Base-by-base conservation (phyloP, 1,284 basidiomycete species). In the Pascua guehoae region DNA sequence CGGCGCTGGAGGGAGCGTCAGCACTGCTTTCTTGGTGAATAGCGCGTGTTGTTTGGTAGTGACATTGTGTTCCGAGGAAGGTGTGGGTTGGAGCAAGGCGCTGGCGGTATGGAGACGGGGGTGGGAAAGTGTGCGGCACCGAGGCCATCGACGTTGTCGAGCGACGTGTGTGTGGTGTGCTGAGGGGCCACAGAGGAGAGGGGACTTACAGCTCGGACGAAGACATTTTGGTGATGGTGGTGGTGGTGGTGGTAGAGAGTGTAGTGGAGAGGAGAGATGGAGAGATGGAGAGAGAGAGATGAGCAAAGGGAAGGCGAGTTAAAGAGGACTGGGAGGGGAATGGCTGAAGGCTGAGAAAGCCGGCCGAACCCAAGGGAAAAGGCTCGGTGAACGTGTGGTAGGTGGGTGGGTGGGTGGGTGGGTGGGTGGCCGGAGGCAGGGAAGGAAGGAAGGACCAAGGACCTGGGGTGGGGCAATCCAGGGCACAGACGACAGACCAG, bases 151-250 rank as follows among this genome's bases (percentile, higher is more conserved):
- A 16, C 41, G 41, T 15, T 43, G 41, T 15, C 11, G 15, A 9
- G 41, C 15, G 15, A n/a, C 2, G 41, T 43, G 41, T 16, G 16
- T 12, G 41, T 43, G 12, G 17, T n/a, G 41, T 47, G 36, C 18
- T 9, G 36, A 36, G 5, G 32, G 7, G 14, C 7, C 15, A n/a
- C 11, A 10, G 32, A 17, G 38, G 17, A 18, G 39, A 15, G 39
- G 16, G 16, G 4, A 65, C 67, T 65, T 51, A 69, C 67, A 67
- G 66, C 32, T 69, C 56, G 45, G 63, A 61, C 47, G 49, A 32
- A 32, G 69, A 68, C 69, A 71, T 71, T 53, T 66, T 57, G 17
- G 38, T 40, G 12, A 16, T 12, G 52, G 37, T 36, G 16, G 38
- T 15, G 39, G 38, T 15, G 40, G 47, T 32, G 36, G 46, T 32